A percentile compares a stretch with the other conserved stretches of the same genome.
phyloP scores from a whole-genome alignment of 1,284 basidiomycete genomes.

The Fomitopsis palustris region DNA sequence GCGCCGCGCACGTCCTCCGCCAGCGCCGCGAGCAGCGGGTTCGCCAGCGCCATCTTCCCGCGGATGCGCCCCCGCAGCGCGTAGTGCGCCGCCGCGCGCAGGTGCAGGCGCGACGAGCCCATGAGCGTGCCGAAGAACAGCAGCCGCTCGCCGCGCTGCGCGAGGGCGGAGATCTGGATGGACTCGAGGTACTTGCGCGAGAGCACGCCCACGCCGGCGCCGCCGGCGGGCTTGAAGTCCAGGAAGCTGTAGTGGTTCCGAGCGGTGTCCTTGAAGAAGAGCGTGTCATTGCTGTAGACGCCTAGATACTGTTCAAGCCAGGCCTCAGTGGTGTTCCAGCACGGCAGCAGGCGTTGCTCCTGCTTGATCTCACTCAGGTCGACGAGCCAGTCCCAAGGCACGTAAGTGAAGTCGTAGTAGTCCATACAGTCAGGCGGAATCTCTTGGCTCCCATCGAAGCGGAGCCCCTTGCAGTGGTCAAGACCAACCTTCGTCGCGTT shows the following conservation, averaged over 20 bases:
- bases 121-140: slow-evolving; percentile 67
- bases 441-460: slow-evolving; percentile 17
- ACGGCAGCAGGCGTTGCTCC: slow-evolving; percentile 39
- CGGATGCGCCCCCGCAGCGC: slow-evolving; percentile 43
- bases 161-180: slow-evolving; percentile 43
- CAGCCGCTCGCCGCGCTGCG: slow-evolving; percentile 38
- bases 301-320: slow-evolving; percentile 44
- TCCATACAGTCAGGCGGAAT: slow-evolving; percentile 54
- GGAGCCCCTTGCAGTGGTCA: slow-evolving; percentile 43
- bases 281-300: slow-evolving; percentile 38
- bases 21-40: slow-evolving; percentile 39
- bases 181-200: slow-evolving; percentile 36
- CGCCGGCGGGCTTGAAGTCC: slow-evolving; percentile 39
- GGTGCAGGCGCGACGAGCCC: slow-evolving; percentile 60
- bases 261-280: slow-evolving; percentile 46
- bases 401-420: slow-evolving; percentile 53
- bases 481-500: slow-evolving; percentile 52
- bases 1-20: slow-evolving; percentile 38
- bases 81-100: slow-evolving; percentile 38
- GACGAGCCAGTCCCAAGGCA: slow-evolving; percentile 71
- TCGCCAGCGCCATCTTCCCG: slow-evolving; percentile 48
- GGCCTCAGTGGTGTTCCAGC: slow-evolving; percentile 43
- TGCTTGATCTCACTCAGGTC: slow-evolving; percentile 38
- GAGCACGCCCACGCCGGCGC: neutral
- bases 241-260: slow-evolving; percentile 67